Conservation (phyloP, 2,329 filamentous ascomycete species). For the Metarhizium guizhouense region DNA sequence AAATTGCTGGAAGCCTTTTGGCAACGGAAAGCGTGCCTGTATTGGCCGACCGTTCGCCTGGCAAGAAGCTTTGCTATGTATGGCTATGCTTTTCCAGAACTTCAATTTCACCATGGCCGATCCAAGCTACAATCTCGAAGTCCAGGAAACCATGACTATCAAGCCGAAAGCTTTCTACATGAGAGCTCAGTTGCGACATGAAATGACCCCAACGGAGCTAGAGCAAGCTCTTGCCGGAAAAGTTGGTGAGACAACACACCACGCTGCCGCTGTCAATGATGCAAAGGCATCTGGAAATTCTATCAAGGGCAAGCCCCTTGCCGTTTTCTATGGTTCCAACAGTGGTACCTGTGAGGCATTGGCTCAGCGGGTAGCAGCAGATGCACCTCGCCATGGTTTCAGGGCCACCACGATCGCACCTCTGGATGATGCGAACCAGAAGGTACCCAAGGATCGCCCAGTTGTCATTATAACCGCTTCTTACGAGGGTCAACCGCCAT, state of each 20-base stretch:
- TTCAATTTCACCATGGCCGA: constrained; percentile 59
- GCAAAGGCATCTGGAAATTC: background rate
- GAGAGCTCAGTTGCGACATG: constrained; percentile 44
- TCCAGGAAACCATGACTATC: constrained; percentile 49
- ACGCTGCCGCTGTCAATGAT: background rate
- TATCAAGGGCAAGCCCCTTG: constrained; percentile 35
- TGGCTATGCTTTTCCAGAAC: constrained; percentile 59
- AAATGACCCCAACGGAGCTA: constrained; percentile 34
- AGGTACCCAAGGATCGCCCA: constrained; percentile 50
- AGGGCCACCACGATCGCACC: constrained; percentile 40
- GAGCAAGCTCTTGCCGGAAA: constrained; percentile 34
- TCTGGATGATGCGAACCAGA: constrained; percentile 53
- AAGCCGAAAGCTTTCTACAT: constrained; percentile 58
- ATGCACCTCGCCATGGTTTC: constrained; percentile 53
- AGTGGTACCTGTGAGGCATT: constrained; percentile 66
- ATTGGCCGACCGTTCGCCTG: constrained; percentile 67
- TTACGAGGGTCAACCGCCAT: constrained; percentile 66
- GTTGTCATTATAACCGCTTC: constrained; percentile 60
- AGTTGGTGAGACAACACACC: constrained; percentile 10
- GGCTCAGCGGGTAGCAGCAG: constrained; percentile 51
- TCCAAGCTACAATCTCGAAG: constrained; percentile 46
- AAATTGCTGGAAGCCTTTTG: constrained; percentile 65
- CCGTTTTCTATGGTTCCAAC: constrained; percentile 67
- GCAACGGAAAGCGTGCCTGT: constrained; percentile 60
- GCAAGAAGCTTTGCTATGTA: constrained; percentile 58